phyloP scores from a whole-genome alignment of 1,139 yeast genomes.

The Petasospora fabianii region DNA sequence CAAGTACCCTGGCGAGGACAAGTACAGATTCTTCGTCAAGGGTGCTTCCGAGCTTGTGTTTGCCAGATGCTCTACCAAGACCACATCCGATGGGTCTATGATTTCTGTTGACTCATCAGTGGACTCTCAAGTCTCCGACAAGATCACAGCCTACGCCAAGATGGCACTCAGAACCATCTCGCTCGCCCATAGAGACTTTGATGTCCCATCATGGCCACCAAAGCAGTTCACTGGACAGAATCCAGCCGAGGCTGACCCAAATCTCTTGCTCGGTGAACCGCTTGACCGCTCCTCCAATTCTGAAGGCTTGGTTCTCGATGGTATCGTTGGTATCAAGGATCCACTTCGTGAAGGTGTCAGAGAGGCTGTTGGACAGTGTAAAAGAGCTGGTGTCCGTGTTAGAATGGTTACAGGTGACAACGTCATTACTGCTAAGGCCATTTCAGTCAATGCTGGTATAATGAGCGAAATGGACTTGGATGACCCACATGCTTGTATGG shows the following conservation, averaged over 20 bases:
- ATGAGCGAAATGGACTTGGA: conserved; percentile 49
- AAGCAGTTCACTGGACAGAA: conserved; percentile 33
- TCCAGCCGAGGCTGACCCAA: conserved; percentile 45
- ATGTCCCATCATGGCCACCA: conserved; percentile 63
- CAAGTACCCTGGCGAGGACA: conserved; percentile 34
- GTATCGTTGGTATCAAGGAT: conserved; percentile 89
- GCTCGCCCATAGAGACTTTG: conserved; percentile 71
- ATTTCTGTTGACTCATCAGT: conserved; percentile 27
- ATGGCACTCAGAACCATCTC: conserved; percentile 84
- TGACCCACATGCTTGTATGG: conserved; percentile 70
- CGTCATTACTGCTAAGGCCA: conserved; percentile 83
- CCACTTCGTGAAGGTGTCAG: conserved; percentile 91
- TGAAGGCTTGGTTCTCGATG: conserved; percentile 52
- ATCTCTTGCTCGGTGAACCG: conserved; percentile 38
- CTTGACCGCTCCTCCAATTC: conserved; percentile 21
- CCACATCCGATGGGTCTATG: conserved; percentile 33
- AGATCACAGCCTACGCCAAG: conserved; percentile 64
- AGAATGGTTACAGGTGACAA: conserved; percentile 99
- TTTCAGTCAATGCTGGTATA: conserved; percentile 83
- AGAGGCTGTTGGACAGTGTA: conserved; percentile 81
- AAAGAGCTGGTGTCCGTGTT: conserved; percentile 87
- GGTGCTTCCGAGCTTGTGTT: conserved; percentile 94
- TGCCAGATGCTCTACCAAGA: conserved; percentile 47
- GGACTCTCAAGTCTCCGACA: conserved; percentile 33
- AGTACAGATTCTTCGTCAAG: conserved; percentile 67